Evolutionary conservation across 768 basidiomycete species (phyloP).

Genomic region (Suillus sp.): DNA sequence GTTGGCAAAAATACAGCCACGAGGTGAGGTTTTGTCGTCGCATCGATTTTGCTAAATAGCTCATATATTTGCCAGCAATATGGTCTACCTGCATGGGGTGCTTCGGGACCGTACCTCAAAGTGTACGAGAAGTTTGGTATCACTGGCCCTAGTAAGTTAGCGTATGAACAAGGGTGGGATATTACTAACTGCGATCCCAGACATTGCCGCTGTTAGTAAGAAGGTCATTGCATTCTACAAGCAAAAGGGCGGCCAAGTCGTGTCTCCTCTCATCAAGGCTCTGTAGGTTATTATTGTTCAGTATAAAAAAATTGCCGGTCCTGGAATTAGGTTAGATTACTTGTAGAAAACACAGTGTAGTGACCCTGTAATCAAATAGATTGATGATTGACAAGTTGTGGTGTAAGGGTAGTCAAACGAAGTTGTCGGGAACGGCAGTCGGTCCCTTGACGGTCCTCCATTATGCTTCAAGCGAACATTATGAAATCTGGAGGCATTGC

Average conservation of each 20-base stretch:
- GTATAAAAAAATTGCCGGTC: neutral
- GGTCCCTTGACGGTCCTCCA: neutral
- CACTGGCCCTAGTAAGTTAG: constrained; percentile 65
- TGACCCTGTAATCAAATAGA: constrained; percentile 19
- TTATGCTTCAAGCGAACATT: constrained; percentile 2
- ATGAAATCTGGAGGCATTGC: neutral
- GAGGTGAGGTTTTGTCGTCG: constrained; percentile 47
- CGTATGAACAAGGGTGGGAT: neutral
- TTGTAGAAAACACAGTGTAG: constrained; percentile 16
- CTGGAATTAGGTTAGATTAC: constrained; percentile 1
- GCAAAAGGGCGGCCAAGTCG: constrained; percentile 65
- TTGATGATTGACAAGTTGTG: neutral
- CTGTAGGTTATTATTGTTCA: constrained; percentile 37
- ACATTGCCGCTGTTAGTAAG: constrained; percentile 80
- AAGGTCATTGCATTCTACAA: constrained; percentile 89
- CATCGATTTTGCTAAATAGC: constrained; percentile 11
- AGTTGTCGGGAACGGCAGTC: neutral
- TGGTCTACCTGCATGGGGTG: constrained; percentile 77
- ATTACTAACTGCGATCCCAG: constrained; percentile 35
- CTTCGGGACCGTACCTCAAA: constrained; percentile 87
- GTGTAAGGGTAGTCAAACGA: neutral
- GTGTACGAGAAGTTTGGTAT: constrained; percentile 92
- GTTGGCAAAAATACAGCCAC: constrained; percentile 90
- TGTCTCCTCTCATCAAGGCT: constrained; percentile 81
- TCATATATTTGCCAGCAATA: constrained; percentile 53